Base-by-base conservation (phyloP, 163 green algal genomes). In the Chlamydomonas reinhardtii region DNA sequence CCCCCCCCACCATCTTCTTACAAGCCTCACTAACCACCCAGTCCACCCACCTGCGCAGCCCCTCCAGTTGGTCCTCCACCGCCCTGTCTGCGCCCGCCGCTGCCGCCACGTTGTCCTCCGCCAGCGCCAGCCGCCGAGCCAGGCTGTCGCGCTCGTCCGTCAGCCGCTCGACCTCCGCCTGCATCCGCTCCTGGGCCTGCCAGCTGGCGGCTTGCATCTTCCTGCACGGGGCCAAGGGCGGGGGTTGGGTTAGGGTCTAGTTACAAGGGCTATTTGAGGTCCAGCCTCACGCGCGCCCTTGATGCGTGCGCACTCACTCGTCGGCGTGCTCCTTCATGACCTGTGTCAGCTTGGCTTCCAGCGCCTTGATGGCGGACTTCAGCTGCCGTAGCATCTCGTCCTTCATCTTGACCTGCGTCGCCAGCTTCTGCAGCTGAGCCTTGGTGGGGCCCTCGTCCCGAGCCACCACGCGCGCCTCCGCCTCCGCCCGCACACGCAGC, bases 301-400 rank as follows among this genome's bases (percentile, higher is more conserved):
- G n/a, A n/a, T n/a, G n/a, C n/a, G n/a, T n/a, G n/a, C n/a, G n/a
- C n/a, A 83, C 82, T 88, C 27, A 88, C 89, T 90, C 43, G 69
- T 94, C 90, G 4, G 90, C 89, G 31, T 82, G 86, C 43, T 93
- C 85, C 87, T 95, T 91, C 72, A 94, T 91, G 29, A 91, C 79
- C 43, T 93, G 82, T 5, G 93, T 85, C 70, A 97, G 88, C 90
- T 95, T 92, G 48, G 88, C 74, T 87, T 96, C 91, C 59, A 97
- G 88, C 54, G 89, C 80, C 76, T 94, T 93, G 83, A 97, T 92
- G 48, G 94, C 93, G 0, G 86, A 93, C 71, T 92, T 90, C 69
- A 97, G 88, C 87, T 94, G 90, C 59, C 73, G 85, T 74, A 97
- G 89, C 88, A 94, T 93, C 31, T 89, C 90, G 80, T 96, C 94